Evolutionary conservation across 139 green algal genomes (phyloP), one percentile per base, ranked within the genome.

Genomic region (Zygnema circumcarinatum): DNA sequence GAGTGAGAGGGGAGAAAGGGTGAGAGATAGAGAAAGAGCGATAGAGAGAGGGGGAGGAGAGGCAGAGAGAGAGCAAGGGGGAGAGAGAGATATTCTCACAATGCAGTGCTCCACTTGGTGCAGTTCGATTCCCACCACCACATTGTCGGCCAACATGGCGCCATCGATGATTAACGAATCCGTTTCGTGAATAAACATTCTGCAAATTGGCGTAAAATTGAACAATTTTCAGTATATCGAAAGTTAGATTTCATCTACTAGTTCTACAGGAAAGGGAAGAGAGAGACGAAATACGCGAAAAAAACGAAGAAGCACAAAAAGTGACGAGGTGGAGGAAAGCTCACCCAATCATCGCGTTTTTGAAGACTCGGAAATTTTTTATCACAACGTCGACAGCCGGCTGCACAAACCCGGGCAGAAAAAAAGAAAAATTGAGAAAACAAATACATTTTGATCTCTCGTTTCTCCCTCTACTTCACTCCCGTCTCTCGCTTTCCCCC

Each of bases 161-260:
- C 73, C 73, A n/a, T 69, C 40, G 1, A 88, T 83, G 38, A 67
- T 41, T 31, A 88, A 1, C 0, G 31, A 40, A 39, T 88, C 83
- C 1, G 72, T 67, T 3, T 88, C 74, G 83, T 88, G 83, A 7
- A 88, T 74, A 38, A 88, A 88, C 38, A 88, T 84, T 69, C 83
- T 88, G 83, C 47, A 62, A 62, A 62, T 62, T 62, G 47, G 16
- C 7, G 7, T 62, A n/a, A n/a, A n/a, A n/a, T n/a, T n/a, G n/a
- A n/a, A n/a, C n/a, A n/a, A n/a, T n/a, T n/a, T n/a, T n/a, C n/a
- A n/a, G n/a, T n/a, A n/a, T n/a, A n/a, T n/a, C n/a, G n/a, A n/a
- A n/a, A n/a, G n/a, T n/a, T n/a, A n/a, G n/a, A n/a, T n/a, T n/a
- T n/a, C n/a, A n/a, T n/a, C n/a, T n/a, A n/a, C n/a, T n/a, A n/a